Evolutionary conservation across 768 basidiomycete genomes (phyloP), one percentile per base, ranked within the genome.

Genomic region (Serendipita sp.): DNA sequence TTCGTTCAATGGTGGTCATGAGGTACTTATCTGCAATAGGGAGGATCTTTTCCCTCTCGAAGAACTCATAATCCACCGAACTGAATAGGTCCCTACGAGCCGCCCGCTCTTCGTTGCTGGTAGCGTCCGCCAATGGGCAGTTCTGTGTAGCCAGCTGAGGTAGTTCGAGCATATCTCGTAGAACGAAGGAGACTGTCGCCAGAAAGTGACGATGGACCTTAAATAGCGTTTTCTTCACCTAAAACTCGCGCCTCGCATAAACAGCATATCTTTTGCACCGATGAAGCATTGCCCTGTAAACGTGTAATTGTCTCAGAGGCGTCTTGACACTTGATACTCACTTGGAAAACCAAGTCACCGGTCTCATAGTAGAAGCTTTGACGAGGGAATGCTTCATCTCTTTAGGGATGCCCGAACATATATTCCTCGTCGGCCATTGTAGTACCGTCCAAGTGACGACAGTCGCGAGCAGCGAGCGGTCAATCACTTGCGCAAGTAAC

Each of bases 201-300:
- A 60, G 11, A n/a, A 60, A 60, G 27, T 60, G 55, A 60, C 55
- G 23, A 34, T 60, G 55, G 23, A 60, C 55, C 33, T 60, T 60
- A 27, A 60, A 60, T 10, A 60, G 13, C n/a, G 55, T 34, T 10
- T 16, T 31, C 27, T 60, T 8, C 23, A 60, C 55, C 55, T 60
- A 34, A 23, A 23, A 23, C 23, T 23, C 23, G 23, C 23, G 23
- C 23, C 23, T 23, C 23, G 10, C 23, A 60, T n/a, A 8, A n/a
- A 27, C 10, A 60, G 27, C 11, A 31, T 60, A 10, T 31, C 10
- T 8, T 34, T 23, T 4, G 33, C 13, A 40, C 37, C 37, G 13
- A 5, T 40, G 6, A 40, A 40, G 13, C 37, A 13, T 6, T 40
- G 37, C 6, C 37, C 13, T 13, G 37, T 6, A 5, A 40, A 40